Evolutionary conservation across 208 protist genomes (phyloP), one percentile per base, ranked within the genome.

Genomic region (Trichomonas vaginalis): DNA sequence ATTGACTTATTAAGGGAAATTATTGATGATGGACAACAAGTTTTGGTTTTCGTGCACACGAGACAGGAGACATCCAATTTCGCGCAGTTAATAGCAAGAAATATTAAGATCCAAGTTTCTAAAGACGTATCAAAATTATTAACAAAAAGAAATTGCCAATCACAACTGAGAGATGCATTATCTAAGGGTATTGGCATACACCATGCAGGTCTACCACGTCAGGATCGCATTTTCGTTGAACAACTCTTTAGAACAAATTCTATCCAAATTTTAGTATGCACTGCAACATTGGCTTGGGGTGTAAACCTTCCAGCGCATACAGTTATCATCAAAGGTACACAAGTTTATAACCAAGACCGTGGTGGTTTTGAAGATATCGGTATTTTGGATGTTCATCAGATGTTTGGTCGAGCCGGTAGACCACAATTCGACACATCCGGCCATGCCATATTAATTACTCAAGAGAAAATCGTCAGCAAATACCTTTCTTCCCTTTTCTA

Each of bases 321-420:
- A 23, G 99, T 99, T 37, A 99, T 99, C 96, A 99, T 99, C 96
- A 99, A 99, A 96, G 99, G 99, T 35, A 99, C 99, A 1, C 98
- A 97, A 96, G 97, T 99, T 32, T 99, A 99, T 97, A 98, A 97
- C 96, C 98, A 98, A 32, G 98, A 99, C 49, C 98, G 98, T 90
- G 99, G 99, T 3, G 96, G 97, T 88, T 99, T 98, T 96, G 97
- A 98, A 79, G 98, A 99, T 96, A 97, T 99, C 6, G 98, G 97
- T 46, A 97, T 98, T 48, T 96, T 99, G 49, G 99, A 99, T 97
- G 98, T 99, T 27, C 98, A 99, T 96, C 99, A 99, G 97, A 99
- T 99, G 98, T 98, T 99, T 37, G 99, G 99, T 46, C 98, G 99
- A 96, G 99, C 99, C 0, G 99, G 99, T 23, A 98, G 99, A 95